A percentile compares a stretch with the other conserved stretches of the same genome.
phyloP scores from a whole-genome alignment of 257 asterid genomes.

The Apocynum venetum region DNA sequence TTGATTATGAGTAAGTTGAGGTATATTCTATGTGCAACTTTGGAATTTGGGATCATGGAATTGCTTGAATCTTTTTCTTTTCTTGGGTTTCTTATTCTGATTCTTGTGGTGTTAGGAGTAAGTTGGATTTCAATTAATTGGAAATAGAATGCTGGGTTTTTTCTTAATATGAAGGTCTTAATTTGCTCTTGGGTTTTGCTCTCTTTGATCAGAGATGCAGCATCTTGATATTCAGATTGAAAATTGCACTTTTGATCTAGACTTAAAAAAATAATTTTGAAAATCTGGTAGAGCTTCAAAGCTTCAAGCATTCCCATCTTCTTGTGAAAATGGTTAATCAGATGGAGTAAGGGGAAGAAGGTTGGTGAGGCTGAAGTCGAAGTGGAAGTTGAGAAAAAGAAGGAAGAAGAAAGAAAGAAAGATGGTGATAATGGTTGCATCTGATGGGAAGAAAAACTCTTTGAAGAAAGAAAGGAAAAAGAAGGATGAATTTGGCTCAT shows the following conservation, averaged over 20 bases:
- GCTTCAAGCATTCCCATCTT: background rate
- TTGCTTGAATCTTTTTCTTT: background rate
- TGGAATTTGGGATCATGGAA: background rate
- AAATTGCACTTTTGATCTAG: background rate
- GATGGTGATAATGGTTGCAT: no score
- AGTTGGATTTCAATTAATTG: no score
- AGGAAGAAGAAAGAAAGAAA: no score
- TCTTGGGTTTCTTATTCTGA: background rate
- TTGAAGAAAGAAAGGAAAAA: no score
- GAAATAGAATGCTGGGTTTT: background rate
- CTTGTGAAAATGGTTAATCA: background rate
- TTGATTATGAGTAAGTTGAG: conserved; percentile 25
- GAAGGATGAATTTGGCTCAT: no score
- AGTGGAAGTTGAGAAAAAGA: no score
- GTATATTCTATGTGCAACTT: conserved; percentile 18
- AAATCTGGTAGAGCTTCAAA: background rate
- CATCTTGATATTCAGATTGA: background rate
- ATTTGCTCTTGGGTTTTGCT: background rate
- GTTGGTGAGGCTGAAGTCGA: no score
- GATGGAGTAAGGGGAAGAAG: background rate
- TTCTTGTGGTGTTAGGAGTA: background rate
- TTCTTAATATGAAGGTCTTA: background rate
- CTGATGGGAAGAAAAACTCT: no score
- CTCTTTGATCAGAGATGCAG: background rate
- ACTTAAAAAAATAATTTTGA: background rate